Conservation (phyloP, 345 rosid species). For the Boechera retrofracta region DNA sequence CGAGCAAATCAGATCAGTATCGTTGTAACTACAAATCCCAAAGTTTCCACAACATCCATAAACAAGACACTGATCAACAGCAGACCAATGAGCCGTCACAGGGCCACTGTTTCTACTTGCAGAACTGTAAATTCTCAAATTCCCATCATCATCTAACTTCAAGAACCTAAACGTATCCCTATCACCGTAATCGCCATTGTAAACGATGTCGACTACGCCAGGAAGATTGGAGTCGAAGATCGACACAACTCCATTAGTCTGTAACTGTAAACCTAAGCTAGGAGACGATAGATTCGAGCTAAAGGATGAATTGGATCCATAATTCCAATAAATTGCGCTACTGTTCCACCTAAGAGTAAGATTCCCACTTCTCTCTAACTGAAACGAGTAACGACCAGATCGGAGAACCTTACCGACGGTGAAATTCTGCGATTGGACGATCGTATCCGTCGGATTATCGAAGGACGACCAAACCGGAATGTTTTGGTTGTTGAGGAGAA, state of each 20-base stretch:
- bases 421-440: slow-evolving; percentile 66
- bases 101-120: slow-evolving; percentile 35
- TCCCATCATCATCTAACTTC: slow-evolving; percentile 63
- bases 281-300: slow-evolving; percentile 55
- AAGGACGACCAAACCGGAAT: slow-evolving; percentile 68
- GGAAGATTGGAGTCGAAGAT: slow-evolving; percentile 44
- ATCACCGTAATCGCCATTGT: slow-evolving; percentile 63
- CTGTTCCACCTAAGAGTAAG: slow-evolving; percentile 64
- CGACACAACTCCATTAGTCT: slow-evolving; percentile 50
- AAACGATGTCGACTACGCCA: slow-evolving; percentile 43
- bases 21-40: slow-evolving; percentile 64
- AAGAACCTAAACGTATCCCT: slow-evolving; percentile 58
- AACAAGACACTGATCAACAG: slow-evolving; percentile 63
- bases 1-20: slow-evolving; percentile 52
- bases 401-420: slow-evolving; percentile 45
- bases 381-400: slow-evolving; percentile 63
- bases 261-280: slow-evolving; percentile 51
- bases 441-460: slow-evolving; percentile 56
- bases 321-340: slow-evolving; percentile 54
- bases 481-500: slow-evolving; percentile 46
- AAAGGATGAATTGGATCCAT: slow-evolving; percentile 59
- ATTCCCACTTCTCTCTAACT: slow-evolving; percentile 51
- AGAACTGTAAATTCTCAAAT: slow-evolving; percentile 63
- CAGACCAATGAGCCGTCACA: slow-evolving; percentile 52
- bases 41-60: slow-evolving; percentile 66